Base-by-base conservation (phyloP, 148 eudicot genomes). In the Euryodendron excelsum region DNA sequence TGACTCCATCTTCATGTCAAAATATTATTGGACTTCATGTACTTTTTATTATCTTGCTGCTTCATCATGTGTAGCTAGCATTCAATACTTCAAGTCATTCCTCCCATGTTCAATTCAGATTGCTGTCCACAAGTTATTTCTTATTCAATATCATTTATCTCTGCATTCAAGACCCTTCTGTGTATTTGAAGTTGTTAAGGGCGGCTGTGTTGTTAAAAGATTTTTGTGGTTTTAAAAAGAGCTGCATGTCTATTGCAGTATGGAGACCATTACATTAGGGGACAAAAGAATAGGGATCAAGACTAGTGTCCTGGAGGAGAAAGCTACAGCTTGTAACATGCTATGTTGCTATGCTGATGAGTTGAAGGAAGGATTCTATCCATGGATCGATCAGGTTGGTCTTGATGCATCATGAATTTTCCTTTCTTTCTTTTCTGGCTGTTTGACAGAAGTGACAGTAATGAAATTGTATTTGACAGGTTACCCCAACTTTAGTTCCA, bases 311-410 rank as follows among this genome's bases (percentile, higher is more conserved):
- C 82, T 96, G 30, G 99, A 96, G 89, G 99, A 96, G 85, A 96
- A 96, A 85, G 99, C 99, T 66, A 96, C 99, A 59, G 99, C 99
- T 60, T 96, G 99, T 84, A 96, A 96, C 84, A 96, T 96, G 99
- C 74, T 96, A 48, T 96, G 99, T 66, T 96, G 99, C 76, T 96
- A 96, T 85, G 99, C 98, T 41, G 99, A 96, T 85, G 99, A 96
- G 84, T 78, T 96, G 81, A 96, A 96, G 87, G 99, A 96, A 83
- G 99, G 99, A 15, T 96, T 96, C 82, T 96, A 85, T 81, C 99
- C 99, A 5, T 96, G 99, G 99, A 96, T 93, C 45, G 99, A 96
- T 85, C 98, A 93, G 97, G 99, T 96, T 82, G 41, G 86, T 81
- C 23, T 58, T 78, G 23, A 62, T 70, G 69, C 17, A 4, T 10